Evolutionary conservation across 306 rosid species (phyloP), one percentile per base, ranked within the genome.

Genomic region (Cicer arietinum): DNA sequence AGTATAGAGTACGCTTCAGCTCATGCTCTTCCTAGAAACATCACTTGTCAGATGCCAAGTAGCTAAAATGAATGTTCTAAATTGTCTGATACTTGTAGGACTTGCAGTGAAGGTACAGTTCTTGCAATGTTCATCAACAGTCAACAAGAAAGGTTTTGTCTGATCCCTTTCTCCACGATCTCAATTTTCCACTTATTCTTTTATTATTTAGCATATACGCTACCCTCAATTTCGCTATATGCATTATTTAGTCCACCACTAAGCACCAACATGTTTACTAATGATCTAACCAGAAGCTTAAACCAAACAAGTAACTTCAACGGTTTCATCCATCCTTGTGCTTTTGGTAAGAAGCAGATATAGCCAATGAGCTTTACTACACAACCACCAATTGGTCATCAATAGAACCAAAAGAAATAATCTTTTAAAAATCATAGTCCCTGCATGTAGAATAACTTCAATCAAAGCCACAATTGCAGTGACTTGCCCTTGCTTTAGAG

Each of bases 301-400:
- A 69, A 68, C 52, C 73, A 59, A 77, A 35, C 44, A 41, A 3
- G 53, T 20, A 43, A 59, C 35, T 47, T 42, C 14, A 41, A 16
- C 35, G 37, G 58, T 54, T 63, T 54, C 45, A 35, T 47, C 74
- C n/a, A 47, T 72, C 61, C 69, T n/a, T 5, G 51, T 75, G 48
- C 39, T 79, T 79, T 75, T 22, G 42, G 69, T 12, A 59, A 84
- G 48, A 42, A 63, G 52, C 64, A 16, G 46, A 66, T 65, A 51
- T 44, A 20, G 61, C 52, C 63, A 62, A 40, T n/a, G 43, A 58
- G 61, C 67, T 46, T 69, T 59, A 12, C 37, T 30, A 30, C 37
- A 30, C 37, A 5, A 4, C 37, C 37, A 30, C 37, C 37, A 30
- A 30, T 30, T 30, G 37, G 37, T 0, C 37, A 30, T 30, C 37